Evolutionary conservation across 176 grass and related monocot genomes (phyloP), one percentile per base, ranked within the genome.

Genomic region (Triticum turgidum): DNA sequence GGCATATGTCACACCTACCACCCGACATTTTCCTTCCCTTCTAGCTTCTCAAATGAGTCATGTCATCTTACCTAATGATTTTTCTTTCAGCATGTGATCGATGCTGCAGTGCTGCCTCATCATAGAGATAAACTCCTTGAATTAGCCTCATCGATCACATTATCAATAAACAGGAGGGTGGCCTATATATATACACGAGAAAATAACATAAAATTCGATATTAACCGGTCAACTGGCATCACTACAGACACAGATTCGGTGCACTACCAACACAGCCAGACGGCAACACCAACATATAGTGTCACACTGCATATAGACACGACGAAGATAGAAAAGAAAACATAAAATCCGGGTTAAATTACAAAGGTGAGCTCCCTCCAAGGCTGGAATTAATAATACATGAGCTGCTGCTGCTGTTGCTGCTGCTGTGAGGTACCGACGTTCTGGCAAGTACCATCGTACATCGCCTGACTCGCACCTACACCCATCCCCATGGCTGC

Each of bases 361-460:
- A 41, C 70, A 76, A 76, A 65, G 45, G 32, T n/a, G 70, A 68
- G 70, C n/a, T 29, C 39, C 22, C 25, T 35, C n/a, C 24, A 76
- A 32, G 73, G 8, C 14, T 76, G 27, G 25, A 61, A 79, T 91
- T 89, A 97, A 64, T 91, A 97, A 76, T 94, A 94, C 94, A 92
- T 94, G 27, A 91, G 90, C 81, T 94, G 72, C 83, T 94, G 51
- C 51, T 54, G 54, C 18, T 54, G 51, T 6, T 54, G 94, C 1
- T 56, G 94, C 83, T 92, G 86, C 44, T 82, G 94, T 7, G 83
- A 69, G 13, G 77, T 34, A 5, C 72, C 82, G 1, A 83, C 74
- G 34, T 89, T 94, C 73, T 85, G 94, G 83, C 84, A 97, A 25
- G 84, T 87, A 21, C 90, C 92, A 34, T 97, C 90, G 20, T 97